A percentile compares a stretch with the other conserved stretches of the same genome.
These are phyloP conservation scores for Cyberlindnera suaveolens DNA, from an alignment of 805 yeast species.

Conservation along the genomic window DNA sequence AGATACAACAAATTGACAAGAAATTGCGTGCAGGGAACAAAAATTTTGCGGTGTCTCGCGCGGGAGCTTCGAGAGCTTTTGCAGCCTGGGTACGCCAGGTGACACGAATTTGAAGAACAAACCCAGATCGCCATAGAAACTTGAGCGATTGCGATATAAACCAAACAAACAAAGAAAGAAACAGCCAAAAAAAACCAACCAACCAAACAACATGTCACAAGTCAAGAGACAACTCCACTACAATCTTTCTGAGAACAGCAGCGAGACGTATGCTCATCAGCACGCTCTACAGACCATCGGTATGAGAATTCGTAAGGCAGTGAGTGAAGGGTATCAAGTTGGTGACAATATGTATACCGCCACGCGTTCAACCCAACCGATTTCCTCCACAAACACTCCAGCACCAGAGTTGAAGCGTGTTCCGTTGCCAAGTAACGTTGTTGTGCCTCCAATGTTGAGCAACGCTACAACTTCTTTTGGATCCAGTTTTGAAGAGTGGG, in stretches of 20 bases:
- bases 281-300: conserved; percentile 49
- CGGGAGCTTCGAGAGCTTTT: too few relatives aligned
- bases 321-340: conserved; percentile 51
- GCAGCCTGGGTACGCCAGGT: too few relatives aligned
- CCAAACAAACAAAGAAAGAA: not conserved
- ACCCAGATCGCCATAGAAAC: conserved; percentile 1
- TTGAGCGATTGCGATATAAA: not conserved
- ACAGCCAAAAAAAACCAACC: not conserved
- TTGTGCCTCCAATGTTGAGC: conserved; percentile 29
- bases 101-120: too few relatives aligned
- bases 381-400: not conserved
- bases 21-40: too few relatives aligned
- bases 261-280: conserved; percentile 30
- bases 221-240: conserved; percentile 30
- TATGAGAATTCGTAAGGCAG: conserved; percentile 65
- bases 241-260: conserved; percentile 18
- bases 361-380: conserved; percentile 6
- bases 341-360: conserved; percentile 12
- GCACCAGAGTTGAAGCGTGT: conserved; percentile 28
- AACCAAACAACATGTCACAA: conserved; percentile 21
- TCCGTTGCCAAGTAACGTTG: conserved; percentile 27
- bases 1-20: too few relatives aligned
- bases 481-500: conserved; percentile 35
- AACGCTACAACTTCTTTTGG: conserved; percentile 29
- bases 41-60: too few relatives aligned